These are phyloP conservation scores for Allium cepa DNA, from an alignment of 106 monocot genomes.

Conservation along the genomic window DNA sequence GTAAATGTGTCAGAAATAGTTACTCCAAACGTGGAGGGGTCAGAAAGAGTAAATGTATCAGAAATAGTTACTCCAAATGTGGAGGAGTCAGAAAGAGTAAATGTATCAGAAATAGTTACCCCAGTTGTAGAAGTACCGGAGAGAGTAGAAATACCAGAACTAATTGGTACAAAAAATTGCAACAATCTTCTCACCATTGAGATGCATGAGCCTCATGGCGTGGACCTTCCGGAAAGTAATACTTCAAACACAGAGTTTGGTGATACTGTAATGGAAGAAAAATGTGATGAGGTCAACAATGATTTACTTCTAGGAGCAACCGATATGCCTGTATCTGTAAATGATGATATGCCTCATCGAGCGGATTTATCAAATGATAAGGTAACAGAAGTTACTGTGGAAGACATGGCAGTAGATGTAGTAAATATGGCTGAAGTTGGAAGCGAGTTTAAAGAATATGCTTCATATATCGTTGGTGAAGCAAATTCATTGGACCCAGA, in stretches of 20 bases:
- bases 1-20: too few species aligned
- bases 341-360: not conserved
- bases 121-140: too few species aligned
- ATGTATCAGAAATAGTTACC: too few species aligned
- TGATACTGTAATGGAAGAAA: conserved; percentile 6
- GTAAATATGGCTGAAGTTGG: conserved; percentile 17
- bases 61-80: too few species aligned
- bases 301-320: not conserved
- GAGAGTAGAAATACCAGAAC: conserved; percentile 8
- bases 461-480: not conserved
- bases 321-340: not conserved
- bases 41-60: too few species aligned
- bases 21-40: too few species aligned
- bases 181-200: conserved; percentile 12
- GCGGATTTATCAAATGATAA: conserved; percentile 5
- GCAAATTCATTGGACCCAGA: conserved; percentile 8
- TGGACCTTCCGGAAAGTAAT: not conserved
- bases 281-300: conserved; percentile 12
- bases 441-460: conserved; percentile 10
- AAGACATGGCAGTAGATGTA: conserved; percentile 7
- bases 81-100: too few species aligned
- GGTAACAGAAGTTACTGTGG: conserved; percentile 1
- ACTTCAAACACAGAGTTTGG: not conserved
- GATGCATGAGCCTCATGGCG: conserved; percentile 6
- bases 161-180: conserved; percentile 14